Conservation (phyloP, 768 basidiomycete genomes). For the Xerocomellus dryophilus region DNA sequence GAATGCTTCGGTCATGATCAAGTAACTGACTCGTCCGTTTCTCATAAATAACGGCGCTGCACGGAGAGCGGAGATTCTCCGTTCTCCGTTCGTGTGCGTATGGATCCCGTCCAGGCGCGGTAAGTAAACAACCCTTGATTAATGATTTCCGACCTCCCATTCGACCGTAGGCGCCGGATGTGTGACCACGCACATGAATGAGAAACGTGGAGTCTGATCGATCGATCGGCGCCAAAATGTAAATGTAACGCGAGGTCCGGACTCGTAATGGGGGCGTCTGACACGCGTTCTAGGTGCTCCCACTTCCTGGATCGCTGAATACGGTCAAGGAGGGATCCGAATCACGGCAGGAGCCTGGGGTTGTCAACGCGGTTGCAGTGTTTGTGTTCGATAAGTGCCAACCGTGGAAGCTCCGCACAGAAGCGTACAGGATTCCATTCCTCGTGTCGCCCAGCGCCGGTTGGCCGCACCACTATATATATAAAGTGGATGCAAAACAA, state of each 20-base stretch:
- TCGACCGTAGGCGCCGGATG: background rate
- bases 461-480: too few relatives aligned
- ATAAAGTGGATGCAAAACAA: constrained; percentile 7
- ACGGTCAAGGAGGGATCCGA: background rate
- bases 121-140: background rate
- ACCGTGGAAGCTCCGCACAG: background rate
- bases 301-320: background rate
- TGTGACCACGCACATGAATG: background rate
- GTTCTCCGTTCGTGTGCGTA: background rate
- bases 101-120: background rate
- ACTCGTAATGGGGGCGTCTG: background rate
- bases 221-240: constrained; percentile 5
- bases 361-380: background rate
- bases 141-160: background rate
- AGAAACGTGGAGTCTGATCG: background rate
- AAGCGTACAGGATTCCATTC: background rate
- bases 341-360: constrained; percentile 14
- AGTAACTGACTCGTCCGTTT: background rate
- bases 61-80: constrained; percentile 7
- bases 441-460: too few relatives aligned
- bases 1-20: constrained; percentile 9
- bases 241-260: background rate
- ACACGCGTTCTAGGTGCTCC: background rate
- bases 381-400: background rate
- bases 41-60: background rate